Evolutionary conservation across 306 rosid genomes (phyloP).

Genomic region (Cicer bijugum): DNA sequence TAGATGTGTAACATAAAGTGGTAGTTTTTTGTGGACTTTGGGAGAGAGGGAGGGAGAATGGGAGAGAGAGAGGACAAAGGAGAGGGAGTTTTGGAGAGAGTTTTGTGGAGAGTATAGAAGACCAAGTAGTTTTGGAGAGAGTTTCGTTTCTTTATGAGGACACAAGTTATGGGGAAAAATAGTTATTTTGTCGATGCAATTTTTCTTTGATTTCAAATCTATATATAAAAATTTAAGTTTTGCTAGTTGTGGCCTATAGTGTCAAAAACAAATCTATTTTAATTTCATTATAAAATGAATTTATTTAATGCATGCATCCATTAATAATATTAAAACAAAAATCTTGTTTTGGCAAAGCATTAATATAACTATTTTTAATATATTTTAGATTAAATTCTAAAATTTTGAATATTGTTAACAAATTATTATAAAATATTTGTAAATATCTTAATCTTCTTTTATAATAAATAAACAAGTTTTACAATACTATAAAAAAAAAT

Average conservation of each 20-base stretch:
- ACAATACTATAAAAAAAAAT: no score
- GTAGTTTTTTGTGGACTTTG: background rate
- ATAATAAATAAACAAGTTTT: no score
- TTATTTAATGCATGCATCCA: background rate
- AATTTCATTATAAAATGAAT: background rate
- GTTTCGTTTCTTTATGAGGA: conserved; percentile 36
- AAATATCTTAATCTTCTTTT: no score
- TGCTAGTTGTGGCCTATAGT: background rate
- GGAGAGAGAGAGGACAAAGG: conserved; percentile 9
- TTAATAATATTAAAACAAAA: background rate
- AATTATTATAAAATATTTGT: no score
- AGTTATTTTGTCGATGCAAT: background rate
- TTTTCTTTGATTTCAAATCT: conserved; percentile 39
- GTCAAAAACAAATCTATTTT: background rate
- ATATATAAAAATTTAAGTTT: background rate
- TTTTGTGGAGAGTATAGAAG: conserved; percentile 18
- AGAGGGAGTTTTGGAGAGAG: conserved; percentile 39
- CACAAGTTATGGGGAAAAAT: conserved; percentile 13
- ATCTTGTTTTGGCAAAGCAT: no score
- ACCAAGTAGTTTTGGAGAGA: conserved; percentile 35
- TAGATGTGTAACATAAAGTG: conserved; percentile 22
- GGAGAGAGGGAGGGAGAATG: background rate
- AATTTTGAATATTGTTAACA: no score
- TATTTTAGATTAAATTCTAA: no score
- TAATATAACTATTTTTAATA: no score